Evolutionary conservation across 176 grass and related monocot species (phyloP), one percentile per base, ranked within the genome.

Genomic region (Carex myosuroides): DNA sequence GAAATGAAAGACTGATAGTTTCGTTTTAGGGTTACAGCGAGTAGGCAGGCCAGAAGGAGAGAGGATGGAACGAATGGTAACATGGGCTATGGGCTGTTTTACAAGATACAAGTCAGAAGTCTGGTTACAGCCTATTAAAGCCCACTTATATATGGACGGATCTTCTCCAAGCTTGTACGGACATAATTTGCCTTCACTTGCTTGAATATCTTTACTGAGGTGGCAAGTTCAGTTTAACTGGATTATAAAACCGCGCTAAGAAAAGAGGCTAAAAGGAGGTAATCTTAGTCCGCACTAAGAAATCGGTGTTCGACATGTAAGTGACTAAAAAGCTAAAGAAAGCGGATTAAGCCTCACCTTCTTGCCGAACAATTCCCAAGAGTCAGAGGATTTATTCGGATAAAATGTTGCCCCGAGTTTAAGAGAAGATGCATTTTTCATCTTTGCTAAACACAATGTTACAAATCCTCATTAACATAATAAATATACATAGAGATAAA

Each of bases 1-100:
- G 9, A 77, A 56, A 77, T 32, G 46, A 56, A 77, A 53, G 46
- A 75, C 4, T 76, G 48, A 55, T 55, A 77, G 73, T 77, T 77
- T 77, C 2, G 73, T 56, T 55, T 75, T 56, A 77, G 73, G 73
- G 73, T 56, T 55, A 22, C 42, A 75, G 12, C 71, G 8, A 74
- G 70, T 48, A 11, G 46, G 46, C 29, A 29, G 29, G 29, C 46
- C 46, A 48, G 46, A 46, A 46, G 5, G 17, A 70, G 33, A 70
- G 3, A 7, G 4, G 4, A 21, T 10, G 60, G 33, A 16, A 32
- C 13, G 35, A 42, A 70, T n/a, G 68, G 18, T 71, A 21, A 75
- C 1, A 54, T 26, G 22, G 32, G 42, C 20, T 3, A 54, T 26
- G 22, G 32, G 42, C 20, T 26, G 9, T 13, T 52, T 22, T 52